Conservation (phyloP, 2,329 filamentous ascomycete genomes). For the Xylaria sp. region DNA sequence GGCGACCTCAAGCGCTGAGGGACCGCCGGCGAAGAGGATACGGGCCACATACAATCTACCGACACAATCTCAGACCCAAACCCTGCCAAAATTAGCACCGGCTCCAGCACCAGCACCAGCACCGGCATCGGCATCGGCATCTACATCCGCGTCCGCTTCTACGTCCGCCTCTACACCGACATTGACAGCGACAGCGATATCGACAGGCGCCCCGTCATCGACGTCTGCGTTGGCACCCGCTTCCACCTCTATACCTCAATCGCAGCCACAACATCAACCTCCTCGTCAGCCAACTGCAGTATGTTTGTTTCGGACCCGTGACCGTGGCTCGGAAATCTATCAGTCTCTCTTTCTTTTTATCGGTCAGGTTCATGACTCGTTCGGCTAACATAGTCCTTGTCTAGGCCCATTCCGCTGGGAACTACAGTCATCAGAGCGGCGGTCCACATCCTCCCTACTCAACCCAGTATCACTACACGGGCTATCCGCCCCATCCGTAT, state of each 20-base stretch:
- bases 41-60: neutral
- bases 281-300: neutral
- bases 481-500: neutral
- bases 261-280: neutral
- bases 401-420: neutral
- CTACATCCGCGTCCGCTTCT: neutral
- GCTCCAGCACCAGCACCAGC: neutral
- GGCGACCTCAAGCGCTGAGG: neutral
- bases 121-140: neutral
- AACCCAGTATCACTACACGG: neutral
- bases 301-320: slow-evolving; percentile 7
- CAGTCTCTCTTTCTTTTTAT: neutral
- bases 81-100: neutral
- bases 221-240: no score
- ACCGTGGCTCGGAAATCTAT: neutral
- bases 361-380: neutral
- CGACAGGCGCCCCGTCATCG: neutral
- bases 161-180: neutral
- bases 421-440: neutral
- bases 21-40: neutral
- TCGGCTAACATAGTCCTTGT: slow-evolving; percentile 6
- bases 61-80: neutral
- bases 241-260: neutral
- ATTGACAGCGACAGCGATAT: neutral
- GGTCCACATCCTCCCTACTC: neutral